phyloP scores from a whole-genome alignment of 164 flowering plant genomes.

The Kalanchoe fedtschenkoi region DNA sequence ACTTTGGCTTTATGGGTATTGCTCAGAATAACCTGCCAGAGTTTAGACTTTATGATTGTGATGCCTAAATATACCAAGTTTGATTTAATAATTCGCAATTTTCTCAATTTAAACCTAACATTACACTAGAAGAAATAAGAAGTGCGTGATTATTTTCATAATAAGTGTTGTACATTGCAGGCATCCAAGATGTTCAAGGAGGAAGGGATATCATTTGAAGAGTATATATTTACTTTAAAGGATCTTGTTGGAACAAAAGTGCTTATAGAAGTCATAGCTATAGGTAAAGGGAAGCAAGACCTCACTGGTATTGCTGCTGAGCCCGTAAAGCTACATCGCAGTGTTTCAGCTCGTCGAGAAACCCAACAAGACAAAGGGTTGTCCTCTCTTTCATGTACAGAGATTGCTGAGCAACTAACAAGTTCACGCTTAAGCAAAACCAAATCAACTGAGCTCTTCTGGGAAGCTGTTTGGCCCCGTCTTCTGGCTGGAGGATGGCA shows the following conservation, averaged over 20 bases:
- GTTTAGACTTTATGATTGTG: not conserved
- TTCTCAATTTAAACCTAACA: not conserved
- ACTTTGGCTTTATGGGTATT: not conserved
- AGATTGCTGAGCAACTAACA: slow-evolving; percentile 17
- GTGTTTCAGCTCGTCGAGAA: slow-evolving; percentile 9
- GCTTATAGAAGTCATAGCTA: slow-evolving; percentile 20
- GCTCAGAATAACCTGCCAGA: not conserved
- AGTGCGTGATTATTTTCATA: not conserved
- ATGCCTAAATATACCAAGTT: not conserved
- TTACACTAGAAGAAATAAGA: not conserved
- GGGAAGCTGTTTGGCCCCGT: slow-evolving; percentile 39
- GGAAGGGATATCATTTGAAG: slow-evolving; percentile 18
- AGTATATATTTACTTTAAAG: slow-evolving; percentile 20
- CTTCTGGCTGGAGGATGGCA: slow-evolving; percentile 33
- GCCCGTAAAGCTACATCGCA: slow-evolving; percentile 11
- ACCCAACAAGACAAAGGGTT: slow-evolving; percentile 22
- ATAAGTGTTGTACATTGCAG: slow-evolving; percentile 10
- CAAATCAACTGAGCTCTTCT: slow-evolving; percentile 24
- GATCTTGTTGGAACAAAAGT: slow-evolving; percentile 11
- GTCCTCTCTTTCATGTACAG: slow-evolving; percentile 17
- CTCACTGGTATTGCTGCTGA: slow-evolving; percentile 16
- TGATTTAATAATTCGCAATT: too few species aligned
- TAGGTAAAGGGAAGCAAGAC: slow-evolving; percentile 24
- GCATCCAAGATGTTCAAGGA: slow-evolving; percentile 14
- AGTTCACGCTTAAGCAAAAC: slow-evolving; percentile 25